These are phyloP conservation scores for Gloeophyllum trabeum DNA, from an alignment of 768 basidiomycete species.

Conservation along the genomic window DNA sequence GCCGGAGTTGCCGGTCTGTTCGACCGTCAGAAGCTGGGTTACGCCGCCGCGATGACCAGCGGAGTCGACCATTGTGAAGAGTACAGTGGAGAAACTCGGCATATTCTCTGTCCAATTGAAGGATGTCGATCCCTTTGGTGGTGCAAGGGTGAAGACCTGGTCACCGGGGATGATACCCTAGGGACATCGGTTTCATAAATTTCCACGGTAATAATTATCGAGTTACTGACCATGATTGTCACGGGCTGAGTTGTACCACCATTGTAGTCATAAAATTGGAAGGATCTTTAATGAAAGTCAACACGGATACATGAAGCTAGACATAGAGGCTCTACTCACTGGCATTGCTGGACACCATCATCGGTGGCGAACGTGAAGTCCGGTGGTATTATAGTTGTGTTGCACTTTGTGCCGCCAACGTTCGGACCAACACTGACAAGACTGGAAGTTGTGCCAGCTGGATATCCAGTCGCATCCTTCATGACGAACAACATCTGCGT, in stretches of 20 bases:
- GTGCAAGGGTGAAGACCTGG: constrained; percentile 29
- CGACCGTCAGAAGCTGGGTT: too few species aligned
- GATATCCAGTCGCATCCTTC: constrained; percentile 66
- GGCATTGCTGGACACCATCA: constrained; percentile 59
- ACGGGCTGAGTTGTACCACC: constrained; percentile 41
- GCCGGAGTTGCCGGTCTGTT: too few species aligned
- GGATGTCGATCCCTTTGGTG: constrained; percentile 25
- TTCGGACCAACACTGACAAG: constrained; percentile 38
- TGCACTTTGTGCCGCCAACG: constrained; percentile 30
- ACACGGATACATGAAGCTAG: too few species aligned
- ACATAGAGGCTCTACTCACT: too few species aligned
- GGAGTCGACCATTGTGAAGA: constrained; percentile 47
- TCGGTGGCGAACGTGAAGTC: constrained; percentile 13
- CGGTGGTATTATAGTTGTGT: constrained; percentile 22
- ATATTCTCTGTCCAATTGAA: constrained; percentile 50
- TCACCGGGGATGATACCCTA: constrained; percentile 61
- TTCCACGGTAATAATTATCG: too few species aligned
- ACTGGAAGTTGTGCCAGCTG: constrained; percentile 44
- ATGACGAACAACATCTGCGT: constrained; percentile 44
- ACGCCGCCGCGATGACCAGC: constrained; percentile 43
- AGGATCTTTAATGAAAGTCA: background rate
- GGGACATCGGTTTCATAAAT: too few species aligned
- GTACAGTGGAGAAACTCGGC: constrained; percentile 40
- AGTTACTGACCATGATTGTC: too few species aligned
- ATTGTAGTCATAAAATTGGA: constrained; percentile 21